phyloP scores from a whole-genome alignment of 768 basidiomycete species.

The Boletus vermiculosoides region DNA sequence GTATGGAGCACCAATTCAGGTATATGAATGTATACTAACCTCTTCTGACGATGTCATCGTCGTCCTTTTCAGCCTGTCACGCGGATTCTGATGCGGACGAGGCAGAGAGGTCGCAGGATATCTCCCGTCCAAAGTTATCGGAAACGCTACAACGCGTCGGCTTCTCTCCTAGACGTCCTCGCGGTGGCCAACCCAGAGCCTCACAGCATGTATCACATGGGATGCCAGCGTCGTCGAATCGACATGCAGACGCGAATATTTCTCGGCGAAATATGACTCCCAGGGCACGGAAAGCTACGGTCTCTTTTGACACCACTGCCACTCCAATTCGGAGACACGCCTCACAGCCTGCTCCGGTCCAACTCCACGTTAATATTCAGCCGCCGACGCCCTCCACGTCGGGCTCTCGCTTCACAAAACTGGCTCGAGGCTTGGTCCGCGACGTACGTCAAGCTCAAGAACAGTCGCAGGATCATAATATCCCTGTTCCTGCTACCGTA shows the following conservation, averaged over 20 bases:
- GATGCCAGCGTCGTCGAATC: slow-evolving; percentile 13
- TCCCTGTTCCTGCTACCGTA: background rate
- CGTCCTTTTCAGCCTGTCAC: slow-evolving; percentile 46
- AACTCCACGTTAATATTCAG: slow-evolving; percentile 53
- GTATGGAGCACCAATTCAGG: slow-evolving; percentile 30
- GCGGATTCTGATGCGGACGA: slow-evolving; percentile 51
- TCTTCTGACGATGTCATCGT: background rate
- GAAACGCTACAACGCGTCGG: slow-evolving; percentile 67
- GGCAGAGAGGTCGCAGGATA: slow-evolving; percentile 40
- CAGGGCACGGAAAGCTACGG: slow-evolving; percentile 30
- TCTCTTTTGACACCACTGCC: slow-evolving; percentile 28
- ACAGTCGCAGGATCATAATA: slow-evolving; percentile 10
- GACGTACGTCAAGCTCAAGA: slow-evolving; percentile 50
- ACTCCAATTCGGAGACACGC: slow-evolving; percentile 28
- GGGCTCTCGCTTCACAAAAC: slow-evolving; percentile 58
- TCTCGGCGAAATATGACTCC: slow-evolving; percentile 34
- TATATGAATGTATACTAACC: background rate
- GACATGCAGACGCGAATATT: slow-evolving; percentile 13
- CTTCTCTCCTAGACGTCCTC: slow-evolving; percentile 76
- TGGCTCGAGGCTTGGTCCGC: slow-evolving; percentile 53
- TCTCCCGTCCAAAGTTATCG: slow-evolving; percentile 59
- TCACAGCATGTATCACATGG: slow-evolving; percentile 16
- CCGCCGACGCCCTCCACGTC: slow-evolving; percentile 60
- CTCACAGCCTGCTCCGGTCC: slow-evolving; percentile 23
- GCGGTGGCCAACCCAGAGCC: slow-evolving; percentile 40